Base-by-base conservation (phyloP, 2,329 filamentous ascomycete genomes). In the Penicillium rolfsii region DNA sequence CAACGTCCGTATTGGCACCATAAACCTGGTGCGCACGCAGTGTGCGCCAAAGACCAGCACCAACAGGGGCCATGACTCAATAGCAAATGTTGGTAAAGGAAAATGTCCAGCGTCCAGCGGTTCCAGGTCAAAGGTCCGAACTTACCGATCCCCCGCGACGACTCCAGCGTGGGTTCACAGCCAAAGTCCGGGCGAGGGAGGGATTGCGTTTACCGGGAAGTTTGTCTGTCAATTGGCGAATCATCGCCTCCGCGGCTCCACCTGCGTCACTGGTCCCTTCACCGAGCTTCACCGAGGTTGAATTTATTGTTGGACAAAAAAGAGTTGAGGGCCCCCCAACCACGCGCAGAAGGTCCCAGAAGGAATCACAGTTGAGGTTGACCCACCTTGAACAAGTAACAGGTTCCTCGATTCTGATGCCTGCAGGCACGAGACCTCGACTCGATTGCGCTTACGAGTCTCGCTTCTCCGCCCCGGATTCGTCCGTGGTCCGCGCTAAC, bases 1-100 rank as follows among this genome's bases (percentile, higher is more conserved):
- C 91, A 28, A 95, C 90, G 66, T 91, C 87, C 0, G 91, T 95
- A 70, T 94, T 95, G 50, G 91, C 90, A 30, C 91, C 91, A 70
- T 90, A 96, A 40, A 96, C 81, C 75, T 95, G 91, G 67, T 91
- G 85, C 12, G 86, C 82, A 62, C 87, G 85, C 57, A 93, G 80
- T 8, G 84, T 85, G 62, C 88, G 86, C 85, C 88, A 91, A 40
- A 93, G 81, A 52, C 87, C 80, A 55, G 87, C 83, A 52, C 85
- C 82, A 55, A 87, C 76, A 28, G 84, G 83, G 70, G 74, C 75
- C 79, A 81, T 80, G 36, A 28, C 49, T 58, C 55, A 57, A 46
- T 58, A 33, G 26, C 33, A 28, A 40, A 14, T 6, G 26, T 16
- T 33, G n/a, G 16, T 35, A 22, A 33, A 8, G 5, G 35, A 45